phyloP scores from a whole-genome alignment of 1,284 basidiomycete species.

The Sporisorium iseilematis-ciliati region DNA sequence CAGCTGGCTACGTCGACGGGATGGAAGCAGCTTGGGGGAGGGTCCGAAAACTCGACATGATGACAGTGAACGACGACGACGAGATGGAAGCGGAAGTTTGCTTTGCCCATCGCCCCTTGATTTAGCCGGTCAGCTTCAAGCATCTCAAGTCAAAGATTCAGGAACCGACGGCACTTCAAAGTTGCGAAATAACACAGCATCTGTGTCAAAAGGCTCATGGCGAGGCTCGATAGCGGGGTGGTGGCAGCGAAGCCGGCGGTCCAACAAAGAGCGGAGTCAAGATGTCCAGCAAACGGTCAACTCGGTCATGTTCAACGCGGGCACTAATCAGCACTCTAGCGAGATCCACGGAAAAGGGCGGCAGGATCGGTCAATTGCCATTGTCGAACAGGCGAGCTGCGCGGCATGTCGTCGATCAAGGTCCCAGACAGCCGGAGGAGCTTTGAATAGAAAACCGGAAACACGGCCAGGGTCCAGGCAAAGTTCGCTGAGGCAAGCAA shows the following conservation, averaged over 20 bases:
- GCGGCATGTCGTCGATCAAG: conserved; percentile 27
- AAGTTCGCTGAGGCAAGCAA: conserved; percentile 1
- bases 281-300: conserved; percentile 6
- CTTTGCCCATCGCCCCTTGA: neutral
- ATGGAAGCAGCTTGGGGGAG: neutral
- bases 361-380: neutral
- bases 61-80: conserved; percentile 1
- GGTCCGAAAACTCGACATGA: neutral
- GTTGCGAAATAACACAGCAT: neutral
- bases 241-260: conserved; percentile 17
- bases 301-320: neutral
- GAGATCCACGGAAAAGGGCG: neutral
- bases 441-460: neutral
- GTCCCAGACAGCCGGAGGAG: neutral
- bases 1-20: conserved; percentile 11
- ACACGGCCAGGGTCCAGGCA: conserved; percentile 15
- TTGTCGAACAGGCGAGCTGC: neutral
- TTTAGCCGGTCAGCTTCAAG: neutral
- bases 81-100: neutral
- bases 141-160: neutral
- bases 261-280: conserved; percentile 5
- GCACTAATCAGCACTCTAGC: neutral
- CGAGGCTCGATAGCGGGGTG: neutral
- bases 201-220: neutral
- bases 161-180: neutral